Evolutionary conservation across 2,329 filamentous ascomycete species (phyloP), one percentile per base, ranked within the genome.

Genomic region (Aspergillus sp.): DNA sequence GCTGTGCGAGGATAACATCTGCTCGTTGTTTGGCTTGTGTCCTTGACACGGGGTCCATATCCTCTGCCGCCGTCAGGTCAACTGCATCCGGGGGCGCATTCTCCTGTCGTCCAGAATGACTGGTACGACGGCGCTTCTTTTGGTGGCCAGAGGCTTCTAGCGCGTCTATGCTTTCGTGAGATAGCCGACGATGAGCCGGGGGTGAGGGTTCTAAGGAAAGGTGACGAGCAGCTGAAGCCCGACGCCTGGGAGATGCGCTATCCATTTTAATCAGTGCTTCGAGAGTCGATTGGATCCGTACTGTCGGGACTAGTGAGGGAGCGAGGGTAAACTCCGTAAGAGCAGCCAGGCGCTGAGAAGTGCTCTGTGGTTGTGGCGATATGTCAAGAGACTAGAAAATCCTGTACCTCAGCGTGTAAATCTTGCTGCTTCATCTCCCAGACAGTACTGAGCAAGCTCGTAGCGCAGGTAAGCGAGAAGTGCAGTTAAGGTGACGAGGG

Each of bases 11-110:
- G 39, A 84, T 74, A 0, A 82, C 81, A 61, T 84, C 82, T 57
- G 81, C 77, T 5, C 78, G 77, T 68, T 85, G 83, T 67, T 83
- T 85, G 50, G 83, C 78, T 13, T 84, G 70, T 0, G 79, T 73
- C 10, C 79, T 77, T 3, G 78, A 75, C 1, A 85, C 71, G 1
- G 74, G 64, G 2, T 67, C 68, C 11, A 75, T 72, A 36, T 77
- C 77, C 15, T 81, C 73, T 0, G 80, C 76, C 21, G 75, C 75
- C 2, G 79, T 81, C 21, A 86, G 69, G 67, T 86, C 83, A 5
- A 86, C 76, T 23, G 81, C 75, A 48, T 84, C 81, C 7, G 83
- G 70, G 3, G 73, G 64, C 7, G 69, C 62, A 11, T 63, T 61
- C 10, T 62, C 59, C 15, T 52, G 32, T 51, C 48, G 27, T 23